phyloP scores from a whole-genome alignment of 2,329 filamentous ascomycete genomes.

The Talaromyces sp. region DNA sequence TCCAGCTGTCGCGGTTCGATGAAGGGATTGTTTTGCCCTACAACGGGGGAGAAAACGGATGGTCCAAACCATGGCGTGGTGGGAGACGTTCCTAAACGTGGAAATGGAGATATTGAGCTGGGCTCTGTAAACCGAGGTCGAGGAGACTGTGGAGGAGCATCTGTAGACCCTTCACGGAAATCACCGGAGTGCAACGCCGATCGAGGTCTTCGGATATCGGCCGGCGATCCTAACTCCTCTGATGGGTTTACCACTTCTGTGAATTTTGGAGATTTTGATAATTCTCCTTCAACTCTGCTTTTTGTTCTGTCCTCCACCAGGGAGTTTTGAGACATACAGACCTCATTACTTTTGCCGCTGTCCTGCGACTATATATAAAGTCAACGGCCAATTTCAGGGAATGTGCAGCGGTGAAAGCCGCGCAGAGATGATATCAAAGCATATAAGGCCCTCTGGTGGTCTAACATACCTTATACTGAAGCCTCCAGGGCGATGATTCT shows the following conservation, averaged over 20 bases:
- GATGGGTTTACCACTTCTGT: constrained; percentile 40
- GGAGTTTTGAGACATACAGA: constrained; percentile 29
- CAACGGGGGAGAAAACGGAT: constrained; percentile 27
- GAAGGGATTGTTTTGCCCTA: constrained; percentile 18
- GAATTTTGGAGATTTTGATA: constrained; percentile 9
- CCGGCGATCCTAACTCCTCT: constrained; percentile 55
- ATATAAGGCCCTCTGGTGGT: background rate
- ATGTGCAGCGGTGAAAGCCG: background rate
- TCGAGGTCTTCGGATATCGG: constrained; percentile 76
- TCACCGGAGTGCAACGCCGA: constrained; percentile 70
- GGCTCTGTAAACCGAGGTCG: constrained; percentile 24
- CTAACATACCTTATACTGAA: constrained; percentile 60
- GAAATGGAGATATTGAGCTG: constrained; percentile 14
- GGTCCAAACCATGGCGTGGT: constrained; percentile 59
- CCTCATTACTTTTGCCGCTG: constrained; percentile 1
- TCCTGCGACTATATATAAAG: constrained; percentile 11
- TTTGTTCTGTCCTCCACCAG: constrained; percentile 23
- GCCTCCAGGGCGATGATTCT: constrained; percentile 75
- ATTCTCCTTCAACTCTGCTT: constrained; percentile 15
- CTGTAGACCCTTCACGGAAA: constrained; percentile 53
- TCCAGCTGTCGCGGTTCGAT: constrained; percentile 18
- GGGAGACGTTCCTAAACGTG: constrained; percentile 52
- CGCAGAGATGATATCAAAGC: background rate
- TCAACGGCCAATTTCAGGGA: constrained; percentile 5
- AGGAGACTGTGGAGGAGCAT: constrained; percentile 24